Base-by-base conservation (phyloP, 78 protist genomes). In the Chrysochromulina parva region DNA sequence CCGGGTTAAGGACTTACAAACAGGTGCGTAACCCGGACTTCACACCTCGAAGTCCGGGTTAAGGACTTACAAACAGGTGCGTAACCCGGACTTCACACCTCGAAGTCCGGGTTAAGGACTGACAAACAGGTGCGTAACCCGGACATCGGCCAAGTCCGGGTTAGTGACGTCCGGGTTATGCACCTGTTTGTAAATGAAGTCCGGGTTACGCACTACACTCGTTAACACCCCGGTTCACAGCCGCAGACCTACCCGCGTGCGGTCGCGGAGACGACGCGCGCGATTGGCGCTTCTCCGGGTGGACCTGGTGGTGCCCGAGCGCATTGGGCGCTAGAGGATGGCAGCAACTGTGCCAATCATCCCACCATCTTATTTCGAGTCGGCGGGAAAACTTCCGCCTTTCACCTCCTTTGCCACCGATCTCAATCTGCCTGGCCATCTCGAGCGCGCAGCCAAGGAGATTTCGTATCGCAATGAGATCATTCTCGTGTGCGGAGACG, bases 401-500 rank as follows among this genome's bases (percentile, higher is more conserved):
- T 69, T 69, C 78, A 69, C 28, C 28, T 10, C 4, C 13, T 26
- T 17, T 28, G 78, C 50, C 4, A 1, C 50, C 6, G 78, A 69
- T 17, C n/a, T 69, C 54, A 13, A 69, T 28, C 50, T 4, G 28
- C 76, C 28, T n/a, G 47, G 48, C 24, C 13, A 6, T 28, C 82
- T 74, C 82, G 82, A 2, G 58, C 57, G 57, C 4, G 55, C 48
- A 1, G 82, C 26, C 11, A 55, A 10, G 55, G 57, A 74, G 26
- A 19, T 74, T 9, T 3, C 82, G 2, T 48, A 17, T 26, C 82
- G 50, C 26, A 9, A n/a, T 55, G 57, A 74, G 82, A 3, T 74
- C 26, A 48, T 74, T 55, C 82, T 74, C 28, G 14, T 74, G 13
- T 74, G 82, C 55, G 82, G 82, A 24, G 82, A 74, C 82, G 82